phyloP scores from a whole-genome alignment of 2,329 filamentous ascomycete genomes.

The Pseudopyrenochaeta lycopersici region DNA sequence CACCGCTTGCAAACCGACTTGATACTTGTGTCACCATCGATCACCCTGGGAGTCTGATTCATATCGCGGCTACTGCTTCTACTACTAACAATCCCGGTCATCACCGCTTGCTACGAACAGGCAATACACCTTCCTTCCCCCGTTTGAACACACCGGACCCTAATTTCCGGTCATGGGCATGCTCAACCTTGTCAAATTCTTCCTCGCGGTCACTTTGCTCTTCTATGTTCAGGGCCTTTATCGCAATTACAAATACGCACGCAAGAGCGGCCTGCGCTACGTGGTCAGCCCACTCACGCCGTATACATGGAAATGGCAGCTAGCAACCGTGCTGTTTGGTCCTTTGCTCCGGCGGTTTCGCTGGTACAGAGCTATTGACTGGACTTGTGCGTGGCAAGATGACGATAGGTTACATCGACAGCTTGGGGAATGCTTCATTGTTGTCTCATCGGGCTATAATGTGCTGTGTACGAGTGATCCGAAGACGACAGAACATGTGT shows the following conservation, averaged over 20 bases:
- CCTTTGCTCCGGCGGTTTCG: slow-evolving; percentile 6
- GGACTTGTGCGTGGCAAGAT: slow-evolving; percentile 26
- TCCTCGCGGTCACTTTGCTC: slow-evolving; percentile 3
- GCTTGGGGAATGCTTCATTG: slow-evolving; percentile 22
- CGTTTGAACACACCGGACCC: not conserved
- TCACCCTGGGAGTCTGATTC: not conserved
- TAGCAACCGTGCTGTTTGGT: slow-evolving; percentile 5
- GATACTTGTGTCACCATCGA: not conserved
- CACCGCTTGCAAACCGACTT: not conserved
- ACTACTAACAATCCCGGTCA: too few species aligned
- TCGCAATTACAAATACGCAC: slow-evolving; percentile 26
- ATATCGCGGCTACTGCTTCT: too few species aligned
- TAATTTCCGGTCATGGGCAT: slow-evolving; percentile 4
- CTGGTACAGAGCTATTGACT: slow-evolving; percentile 24
- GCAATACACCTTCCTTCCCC: too few species aligned
- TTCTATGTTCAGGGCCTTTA: slow-evolving; percentile 7
- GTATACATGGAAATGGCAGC: slow-evolving; percentile 18
- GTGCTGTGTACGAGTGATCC: slow-evolving; percentile 26
- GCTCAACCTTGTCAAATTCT: slow-evolving; percentile 4
- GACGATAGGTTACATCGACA: slow-evolving; percentile 14
- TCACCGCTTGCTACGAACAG: too few species aligned
- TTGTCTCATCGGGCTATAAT: slow-evolving; percentile 22
- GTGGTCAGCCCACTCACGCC: slow-evolving; percentile 27
- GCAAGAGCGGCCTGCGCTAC: slow-evolving; percentile 18
- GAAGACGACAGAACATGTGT: slow-evolving; percentile 19